Base-by-base conservation (phyloP, 2,329 filamentous ascomycete species). In the Parascedosporium putredinis region DNA sequence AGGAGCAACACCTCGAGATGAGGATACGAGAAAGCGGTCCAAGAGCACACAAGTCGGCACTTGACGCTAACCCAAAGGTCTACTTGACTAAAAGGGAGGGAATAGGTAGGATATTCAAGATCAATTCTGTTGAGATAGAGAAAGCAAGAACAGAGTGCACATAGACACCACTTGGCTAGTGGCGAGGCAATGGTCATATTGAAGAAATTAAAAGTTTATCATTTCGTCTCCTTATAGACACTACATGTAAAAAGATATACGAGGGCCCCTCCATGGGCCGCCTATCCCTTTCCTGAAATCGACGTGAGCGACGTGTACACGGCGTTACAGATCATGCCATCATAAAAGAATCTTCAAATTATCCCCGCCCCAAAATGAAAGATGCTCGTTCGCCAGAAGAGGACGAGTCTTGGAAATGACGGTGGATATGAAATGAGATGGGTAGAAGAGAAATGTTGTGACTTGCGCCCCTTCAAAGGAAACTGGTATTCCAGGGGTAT, bases 341-440 rank as follows among this genome's bases (percentile, higher is more conserved):
- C 34, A 48, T 34, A n/a, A 38, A 8, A 25, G 31, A 38, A 45
- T n/a, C 29, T 18, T 47, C 29, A 33, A 33, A 25, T 16, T 20
- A 14, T 6, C 25, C 43, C 20, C 14, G 14, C 6, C 8, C 8
- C 12, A 24, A 34, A 8, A 24, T 36, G 27, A 24, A 36, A 47
- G 33, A 36, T n/a, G 20, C 12, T 14, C 9, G n/a, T 5, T 36
- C 6, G 24, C 20, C 29, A 42, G 44, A 43, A 20, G 46, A 33
- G 38, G 25, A 12, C 45, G 22, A 33, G 51, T 46, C 47, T 47
- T 50, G 53, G 44, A 53, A 48, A 49, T 53, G 50, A 36, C 43
- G 47, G 47, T 52, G 52, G 45, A 54, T 45, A 47, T 38, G 49
- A 49, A 51, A 14, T 33, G 20, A 44, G 44, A 53, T 7, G 51